Conservation (phyloP, 768 basidiomycete species). For the Boletus vermiculosoides region DNA sequence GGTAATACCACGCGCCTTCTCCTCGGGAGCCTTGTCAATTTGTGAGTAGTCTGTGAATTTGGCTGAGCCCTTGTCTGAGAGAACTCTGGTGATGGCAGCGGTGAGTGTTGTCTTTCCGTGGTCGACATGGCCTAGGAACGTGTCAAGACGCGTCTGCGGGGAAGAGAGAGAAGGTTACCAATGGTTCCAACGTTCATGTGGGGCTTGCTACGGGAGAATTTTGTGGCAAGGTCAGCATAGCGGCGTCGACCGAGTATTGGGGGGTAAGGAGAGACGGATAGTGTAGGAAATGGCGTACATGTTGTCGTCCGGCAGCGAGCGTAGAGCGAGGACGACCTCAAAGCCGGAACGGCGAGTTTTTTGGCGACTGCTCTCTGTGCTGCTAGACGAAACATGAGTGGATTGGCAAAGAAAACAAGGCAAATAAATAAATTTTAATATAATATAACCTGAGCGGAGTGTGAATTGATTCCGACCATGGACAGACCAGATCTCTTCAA, state of each 20-base stretch:
- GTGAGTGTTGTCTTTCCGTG: slow-evolving; percentile 98
- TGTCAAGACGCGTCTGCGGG: slow-evolving; percentile 18
- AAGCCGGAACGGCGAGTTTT: neutral
- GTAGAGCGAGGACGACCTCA: slow-evolving; percentile 1
- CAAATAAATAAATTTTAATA: neutral
- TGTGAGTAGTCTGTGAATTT: slow-evolving; percentile 93
- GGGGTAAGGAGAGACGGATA: neutral
- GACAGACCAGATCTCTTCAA: slow-evolving; percentile 73
- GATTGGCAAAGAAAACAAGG: neutral
- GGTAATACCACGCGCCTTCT: slow-evolving; percentile 99
- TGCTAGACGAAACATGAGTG: slow-evolving; percentile 34
- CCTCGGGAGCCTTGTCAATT: slow-evolving; percentile 99
- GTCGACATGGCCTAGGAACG: slow-evolving; percentile 77
- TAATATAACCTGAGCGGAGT: slow-evolving; percentile 27
- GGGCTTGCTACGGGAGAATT: slow-evolving; percentile 74
- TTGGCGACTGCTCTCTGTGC: slow-evolving; percentile 16
- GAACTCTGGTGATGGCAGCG: slow-evolving; percentile 92
- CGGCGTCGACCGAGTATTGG: slow-evolving; percentile 41
- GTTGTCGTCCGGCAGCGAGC: slow-evolving; percentile 18
- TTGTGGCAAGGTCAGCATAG: slow-evolving; percentile 64
- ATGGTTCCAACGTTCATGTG: slow-evolving; percentile 97
- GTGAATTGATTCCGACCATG: slow-evolving; percentile 25
- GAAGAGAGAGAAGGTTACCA: slow-evolving; percentile 40
- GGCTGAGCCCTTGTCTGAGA: slow-evolving; percentile 70
- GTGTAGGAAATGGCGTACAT: slow-evolving; percentile 4